Evolutionary conservation across 2,329 filamentous ascomycete genomes (phyloP).

Genomic region (Pleurostoma richardsiae): DNA sequence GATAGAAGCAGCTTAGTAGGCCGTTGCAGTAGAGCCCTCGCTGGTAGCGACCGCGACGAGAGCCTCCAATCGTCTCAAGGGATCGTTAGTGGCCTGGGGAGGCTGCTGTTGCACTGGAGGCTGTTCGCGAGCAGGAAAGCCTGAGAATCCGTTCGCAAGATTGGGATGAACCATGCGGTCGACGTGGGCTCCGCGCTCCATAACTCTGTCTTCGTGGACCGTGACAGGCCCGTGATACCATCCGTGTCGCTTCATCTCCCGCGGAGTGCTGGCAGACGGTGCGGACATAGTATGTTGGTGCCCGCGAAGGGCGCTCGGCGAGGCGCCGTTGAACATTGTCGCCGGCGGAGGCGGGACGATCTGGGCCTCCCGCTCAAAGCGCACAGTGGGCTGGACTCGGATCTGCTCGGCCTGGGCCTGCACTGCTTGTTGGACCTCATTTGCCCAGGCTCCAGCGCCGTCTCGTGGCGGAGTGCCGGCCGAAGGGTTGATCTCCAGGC

Average conservation of each 20-base stretch:
- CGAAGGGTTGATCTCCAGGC: slow-evolving; percentile 54
- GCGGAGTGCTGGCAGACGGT: slow-evolving; percentile 48
- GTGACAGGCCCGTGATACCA: slow-evolving; percentile 61
- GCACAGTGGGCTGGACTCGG: slow-evolving; percentile 41
- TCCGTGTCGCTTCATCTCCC: slow-evolving; percentile 61
- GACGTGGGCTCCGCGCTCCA: slow-evolving; percentile 35
- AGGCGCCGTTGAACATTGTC: slow-evolving; percentile 1
- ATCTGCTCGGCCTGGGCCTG: slow-evolving; percentile 49
- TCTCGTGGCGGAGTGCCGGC: slow-evolving; percentile 40
- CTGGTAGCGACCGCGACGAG: slow-evolving; percentile 62
- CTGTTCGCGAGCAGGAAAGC: slow-evolving; percentile 38
- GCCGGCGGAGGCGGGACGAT: slow-evolving; percentile 16
- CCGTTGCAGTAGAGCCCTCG: slow-evolving; percentile 31
- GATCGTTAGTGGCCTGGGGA: slow-evolving; percentile 28
- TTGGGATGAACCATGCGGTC: slow-evolving; percentile 56
- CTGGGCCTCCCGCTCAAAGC: slow-evolving; percentile 47
- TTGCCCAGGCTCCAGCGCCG: slow-evolving; percentile 50
- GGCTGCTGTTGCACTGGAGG: slow-evolving; percentile 19
- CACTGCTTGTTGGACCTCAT: slow-evolving; percentile 49
- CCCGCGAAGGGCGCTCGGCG: slow-evolving; percentile 9
- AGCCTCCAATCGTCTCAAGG: slow-evolving; percentile 54
- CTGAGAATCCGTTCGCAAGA: slow-evolving; percentile 39
- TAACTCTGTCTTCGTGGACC: slow-evolving; percentile 27
- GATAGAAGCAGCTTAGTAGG: slow-evolving; percentile 9
- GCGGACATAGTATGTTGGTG: slow-evolving; percentile 59